Evolutionary conservation across 1,284 basidiomycete genomes (phyloP), one percentile per base, ranked within the genome.

Genomic region (Malassezia pachydermatis): DNA sequence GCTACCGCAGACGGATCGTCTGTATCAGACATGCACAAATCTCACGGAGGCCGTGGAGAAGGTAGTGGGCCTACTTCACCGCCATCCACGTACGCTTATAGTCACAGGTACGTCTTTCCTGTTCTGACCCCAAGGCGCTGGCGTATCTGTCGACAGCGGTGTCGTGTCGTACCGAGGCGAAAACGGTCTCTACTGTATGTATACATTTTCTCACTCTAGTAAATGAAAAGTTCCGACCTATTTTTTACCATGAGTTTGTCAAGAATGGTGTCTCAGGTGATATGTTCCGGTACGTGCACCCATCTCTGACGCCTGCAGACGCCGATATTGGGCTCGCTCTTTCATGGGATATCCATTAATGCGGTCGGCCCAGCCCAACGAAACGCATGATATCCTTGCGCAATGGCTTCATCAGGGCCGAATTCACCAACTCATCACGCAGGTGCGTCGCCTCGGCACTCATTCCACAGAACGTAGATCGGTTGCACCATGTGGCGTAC

Each of bases 161-260:
- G 70, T 72, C 29, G 56, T 62, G n/a, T 62, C 69, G 9, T 72
- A 72, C 47, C 58, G 70, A 5, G 68, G 68, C 8, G 55, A 55
- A 19, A 55, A 62, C 23, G 68, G 68, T 0, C 63, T 67, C 33
- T 71, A 71, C 41, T 53, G 41, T 45, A 24, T 20, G 43, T 40
- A 28, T 45, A 51, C 3, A 1, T 5, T 27, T 17, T 13, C 28
- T 8, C 17, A 17, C 24, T 22, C 10, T 17, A 10, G 55, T 65
- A 4, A 62, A 71, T 51, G 61, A 60, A 39, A 59, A 63, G 1
- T 70, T 69, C 39, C 45, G 69, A 2, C 70, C 70, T 2, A 72
- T 72, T 48, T 72, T 65, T 41, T 70, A 58, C 42, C 65, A 69
- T 41, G 65, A 67, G 49, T 72, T 71, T 27, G 50, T 55, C 35